Base-by-base conservation (phyloP, 768 basidiomycete genomes). In the Phanerodontia chrysosporium region DNA sequence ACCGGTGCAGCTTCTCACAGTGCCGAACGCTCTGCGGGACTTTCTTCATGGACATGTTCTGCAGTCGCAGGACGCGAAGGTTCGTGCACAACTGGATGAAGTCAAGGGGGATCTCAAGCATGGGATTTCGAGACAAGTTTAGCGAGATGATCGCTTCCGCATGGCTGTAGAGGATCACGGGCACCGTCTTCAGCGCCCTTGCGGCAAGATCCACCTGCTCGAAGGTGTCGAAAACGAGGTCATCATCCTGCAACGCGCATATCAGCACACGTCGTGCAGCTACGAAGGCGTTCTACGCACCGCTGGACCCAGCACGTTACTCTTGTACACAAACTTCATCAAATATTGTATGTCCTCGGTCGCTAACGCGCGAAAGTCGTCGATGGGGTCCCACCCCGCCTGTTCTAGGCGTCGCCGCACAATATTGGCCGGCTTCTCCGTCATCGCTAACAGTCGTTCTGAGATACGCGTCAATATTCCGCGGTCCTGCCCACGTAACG, bases 31-130 rank as follows among this genome's bases (percentile, higher is more conserved):
- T 89, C 55, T 84, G 84, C 0, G 97, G 97, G 0, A 98, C 89
- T 62, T 89, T 87, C 73, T 96, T 97, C 81, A 98, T 89, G 13
- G 91, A 92, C 90, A 96, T 96, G 63, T 92, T 85, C 10, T 89
- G 87, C 42, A 99, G 77, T 8, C 87, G 84, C 45, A 99, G 83
- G 66, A 97, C 95, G 58, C 87, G 86, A 9, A 99, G 82, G 5
- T 78, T 82, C 1, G 83, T 83, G 68, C 94, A 96, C 5, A 88
- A 84, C 72, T 97, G 92, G 58, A 97, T 88, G 69, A 99, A 99
- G 73, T 98, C 97, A 51, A 93, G n/a, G 0, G 96, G 97, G 35
- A 98, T 89, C 71, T 98, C 95, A 56, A 95, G 82, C 83, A 96
- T 92, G 2, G 95, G 94, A 69, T 98, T 99, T 45, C 91, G 85